Evolutionary conservation across 306 rosid genomes (phyloP), one percentile per base, ranked within the genome.

Genomic region (peach (Prunus persica)): DNA sequence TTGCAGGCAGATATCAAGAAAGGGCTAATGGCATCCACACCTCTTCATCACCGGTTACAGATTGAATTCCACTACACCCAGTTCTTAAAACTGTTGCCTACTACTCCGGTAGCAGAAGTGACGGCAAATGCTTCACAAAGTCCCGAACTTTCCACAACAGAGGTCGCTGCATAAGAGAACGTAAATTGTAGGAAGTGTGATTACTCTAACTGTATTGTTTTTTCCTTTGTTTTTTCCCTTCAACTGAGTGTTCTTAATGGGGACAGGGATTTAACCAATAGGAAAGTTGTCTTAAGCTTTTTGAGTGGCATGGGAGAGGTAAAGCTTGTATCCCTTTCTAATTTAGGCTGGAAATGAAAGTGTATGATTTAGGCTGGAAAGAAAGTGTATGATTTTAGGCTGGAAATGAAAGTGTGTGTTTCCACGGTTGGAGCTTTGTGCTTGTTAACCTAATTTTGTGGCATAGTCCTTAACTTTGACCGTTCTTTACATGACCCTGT

Each of bases 1-100:
- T 62, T 96, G 84, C 98, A 92, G 84, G 93, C 93, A 55, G 99
- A 96, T 86, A 88, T 96, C 13, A 96, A 88, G 88, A 96, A 91
- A 80, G 99, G 99, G 75, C 80, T 94, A 79, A 84, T 89, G 84
- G 80, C 96, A 41, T 83, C 98, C 41, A 86, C 93, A 8, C 99
- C 93, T 8, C 88, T 96, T 81, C 99, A 96, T 78, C 99, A 93
- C 11, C 87, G 99, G 6, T 84, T 96, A 49, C 99, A 96, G 82
- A 96, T 96, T 65, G 99, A 96, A 82, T 85, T 96, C 77, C 89
- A 89, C 84, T 96, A 88, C 87, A 93, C 98, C 70, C 92, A 73
- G 76, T 65, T 85, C 71, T 78, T 77, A 65, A 83, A 79, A 32
- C 87, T 84, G 12, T 77, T 11, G 56, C 72, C 76, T 24, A 65